Conservation (phyloP, 2,329 filamentous ascomycete species). For the Diplocarpon rosae region DNA sequence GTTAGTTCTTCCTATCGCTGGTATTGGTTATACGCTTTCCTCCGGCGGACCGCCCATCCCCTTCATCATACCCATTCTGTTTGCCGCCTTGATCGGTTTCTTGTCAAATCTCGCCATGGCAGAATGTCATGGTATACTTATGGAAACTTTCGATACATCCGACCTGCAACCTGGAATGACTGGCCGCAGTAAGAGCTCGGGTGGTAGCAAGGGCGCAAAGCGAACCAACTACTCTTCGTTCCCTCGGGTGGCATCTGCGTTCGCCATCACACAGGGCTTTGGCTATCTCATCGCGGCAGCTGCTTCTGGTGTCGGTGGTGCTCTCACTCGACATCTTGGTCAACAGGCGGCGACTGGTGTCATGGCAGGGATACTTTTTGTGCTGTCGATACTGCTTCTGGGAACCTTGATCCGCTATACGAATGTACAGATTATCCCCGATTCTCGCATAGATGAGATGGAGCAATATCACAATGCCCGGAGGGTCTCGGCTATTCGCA, state of each 20-base stretch:
- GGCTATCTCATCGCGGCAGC: conserved; percentile 60
- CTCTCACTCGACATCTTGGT: conserved; percentile 52
- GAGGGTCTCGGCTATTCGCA: conserved; percentile 35
- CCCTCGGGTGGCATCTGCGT: conserved; percentile 60
- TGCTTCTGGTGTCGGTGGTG: conserved; percentile 58
- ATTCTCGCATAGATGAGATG: conserved; percentile 44
- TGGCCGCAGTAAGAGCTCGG: conserved; percentile 38
- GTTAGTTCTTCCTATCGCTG: conserved; percentile 53
- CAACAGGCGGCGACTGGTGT: conserved; percentile 58
- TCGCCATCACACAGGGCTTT: conserved; percentile 58
- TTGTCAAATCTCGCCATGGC: conserved; percentile 62
- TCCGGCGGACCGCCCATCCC: conserved; percentile 51
- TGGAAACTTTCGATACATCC: conserved; percentile 75
- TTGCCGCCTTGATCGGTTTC: conserved; percentile 57
- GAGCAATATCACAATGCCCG: conserved; percentile 39
- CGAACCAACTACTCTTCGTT: conserved; percentile 67
- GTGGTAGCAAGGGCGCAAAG: conserved; percentile 35
- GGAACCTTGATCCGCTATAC: conserved; percentile 53
- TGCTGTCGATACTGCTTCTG: conserved; percentile 53
- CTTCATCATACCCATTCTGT: conserved; percentile 52
- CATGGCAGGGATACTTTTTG: conserved; percentile 54
- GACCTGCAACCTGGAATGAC: conserved; percentile 65
- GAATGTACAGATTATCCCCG: conserved; percentile 57
- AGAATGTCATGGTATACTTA: conserved; percentile 66
- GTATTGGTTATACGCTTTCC: conserved; percentile 55